Evolutionary conservation across 129 eudicot species (phyloP).

Genomic region (Erigeron canadensis): DNA sequence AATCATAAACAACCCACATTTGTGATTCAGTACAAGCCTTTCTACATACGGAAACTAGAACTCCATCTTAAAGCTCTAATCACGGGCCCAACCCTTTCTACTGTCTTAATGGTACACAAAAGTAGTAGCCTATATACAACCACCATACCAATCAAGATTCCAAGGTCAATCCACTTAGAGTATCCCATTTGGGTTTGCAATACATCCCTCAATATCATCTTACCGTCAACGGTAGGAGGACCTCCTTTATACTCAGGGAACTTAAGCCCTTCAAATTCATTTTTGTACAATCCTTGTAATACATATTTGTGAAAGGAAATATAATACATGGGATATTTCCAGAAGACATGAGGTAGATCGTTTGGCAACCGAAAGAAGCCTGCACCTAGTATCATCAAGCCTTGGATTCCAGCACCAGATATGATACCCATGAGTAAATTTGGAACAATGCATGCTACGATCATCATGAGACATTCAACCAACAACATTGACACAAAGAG

Average conservation of each 20-base stretch:
- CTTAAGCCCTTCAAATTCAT: slow-evolving; percentile 43
- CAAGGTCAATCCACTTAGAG: slow-evolving; percentile 70
- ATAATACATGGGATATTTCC: slow-evolving; percentile 58
- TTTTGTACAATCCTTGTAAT: slow-evolving; percentile 53
- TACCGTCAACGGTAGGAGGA: slow-evolving; percentile 28
- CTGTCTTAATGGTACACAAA: slow-evolving; percentile 35
- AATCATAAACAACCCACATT: too few relatives aligned
- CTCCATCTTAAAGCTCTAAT: slow-evolving; percentile 16
- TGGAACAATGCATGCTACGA: slow-evolving; percentile 64
- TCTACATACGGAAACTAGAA: not conserved
- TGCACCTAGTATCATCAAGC: slow-evolving; percentile 56
- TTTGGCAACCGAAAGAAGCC: slow-evolving; percentile 51
- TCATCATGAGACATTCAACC: slow-evolving; percentile 76
- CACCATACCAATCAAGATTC: slow-evolving; percentile 51
- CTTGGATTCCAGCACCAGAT: slow-evolving; percentile 65
- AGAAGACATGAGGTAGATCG: slow-evolving; percentile 39
- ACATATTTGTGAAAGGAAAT: slow-evolving; percentile 48
- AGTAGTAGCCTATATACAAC: slow-evolving; percentile 44
- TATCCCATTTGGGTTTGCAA: slow-evolving; percentile 48
- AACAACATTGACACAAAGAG: slow-evolving; percentile 47
- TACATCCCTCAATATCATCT: slow-evolving; percentile 33
- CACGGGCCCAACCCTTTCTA: slow-evolving; percentile 39
- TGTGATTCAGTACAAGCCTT: too few relatives aligned
- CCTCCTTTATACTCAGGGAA: slow-evolving; percentile 27
- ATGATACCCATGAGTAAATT: slow-evolving; percentile 69